These are phyloP conservation scores for Proliferodiscus dingleyae DNA, from an alignment of 2,329 filamentous ascomycete genomes.

Conservation along the genomic window DNA sequence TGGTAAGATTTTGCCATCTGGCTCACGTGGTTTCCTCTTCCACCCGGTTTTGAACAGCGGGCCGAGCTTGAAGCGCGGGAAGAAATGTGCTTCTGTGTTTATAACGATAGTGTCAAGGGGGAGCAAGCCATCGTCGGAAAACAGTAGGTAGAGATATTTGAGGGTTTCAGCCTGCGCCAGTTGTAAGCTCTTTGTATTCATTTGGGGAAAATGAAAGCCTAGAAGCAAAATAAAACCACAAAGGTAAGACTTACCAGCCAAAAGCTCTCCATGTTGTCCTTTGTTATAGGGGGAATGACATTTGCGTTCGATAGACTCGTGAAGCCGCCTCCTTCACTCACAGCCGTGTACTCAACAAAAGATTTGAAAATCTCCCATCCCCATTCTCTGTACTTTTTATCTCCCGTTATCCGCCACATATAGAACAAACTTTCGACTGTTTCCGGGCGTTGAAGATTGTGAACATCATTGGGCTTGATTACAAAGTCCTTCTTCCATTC, in stretches of 20 bases:
- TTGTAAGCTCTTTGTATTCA: constrained; percentile 13
- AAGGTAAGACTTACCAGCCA: constrained; percentile 67
- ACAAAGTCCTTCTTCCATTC: constrained; percentile 73
- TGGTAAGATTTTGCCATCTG: constrained; percentile 30
- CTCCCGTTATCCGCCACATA: constrained; percentile 97
- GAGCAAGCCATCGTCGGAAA: constrained; percentile 76
- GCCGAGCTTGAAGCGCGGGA: constrained; percentile 81
- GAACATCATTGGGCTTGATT: constrained; percentile 75
- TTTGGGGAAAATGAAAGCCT: not conserved
- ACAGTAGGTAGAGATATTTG: constrained; percentile 96
- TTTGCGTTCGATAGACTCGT: constrained; percentile 75
- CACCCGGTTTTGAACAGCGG: constrained; percentile 76
- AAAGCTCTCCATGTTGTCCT: constrained; percentile 98
- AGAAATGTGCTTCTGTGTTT: constrained; percentile 91
- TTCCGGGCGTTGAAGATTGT: constrained; percentile 93
- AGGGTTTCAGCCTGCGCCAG: constrained; percentile 80
- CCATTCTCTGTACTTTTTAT: constrained; percentile 86
- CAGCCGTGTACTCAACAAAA: constrained; percentile 80
- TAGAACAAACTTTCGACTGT: constrained; percentile 96
- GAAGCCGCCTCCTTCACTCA: constrained; percentile 74
- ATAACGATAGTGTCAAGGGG: constrained; percentile 84
- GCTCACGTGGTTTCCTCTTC: constrained; percentile 60
- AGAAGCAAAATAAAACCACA: constrained; percentile 4
- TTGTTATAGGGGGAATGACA: constrained; percentile 58
- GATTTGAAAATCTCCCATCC: constrained; percentile 98